Evolutionary conservation across 371 early-diverging fungal species (phyloP).

Genomic region (Rhizopus sp.): DNA sequence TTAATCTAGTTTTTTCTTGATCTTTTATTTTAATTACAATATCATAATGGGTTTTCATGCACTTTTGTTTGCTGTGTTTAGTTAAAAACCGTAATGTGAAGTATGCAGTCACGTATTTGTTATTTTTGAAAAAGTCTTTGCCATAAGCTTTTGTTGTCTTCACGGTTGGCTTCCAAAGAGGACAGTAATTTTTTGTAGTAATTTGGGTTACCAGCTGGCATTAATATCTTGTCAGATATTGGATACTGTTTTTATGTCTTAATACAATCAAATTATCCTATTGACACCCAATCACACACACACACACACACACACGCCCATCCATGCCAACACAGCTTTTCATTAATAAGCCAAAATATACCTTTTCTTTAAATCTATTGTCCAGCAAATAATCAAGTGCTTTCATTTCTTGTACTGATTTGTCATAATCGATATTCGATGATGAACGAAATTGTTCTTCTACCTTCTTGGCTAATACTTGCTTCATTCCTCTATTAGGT

Average conservation of each 20-base stretch:
- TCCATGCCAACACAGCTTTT: not conserved
- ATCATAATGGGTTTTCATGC: too few relatives aligned
- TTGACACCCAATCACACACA: not conserved
- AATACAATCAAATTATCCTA: not conserved
- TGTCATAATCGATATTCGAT: constrained; percentile 30
- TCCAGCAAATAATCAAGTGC: constrained; percentile 49
- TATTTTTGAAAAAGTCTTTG: constrained; percentile 4
- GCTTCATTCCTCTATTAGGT: constrained; percentile 62
- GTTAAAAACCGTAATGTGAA: too few relatives aligned
- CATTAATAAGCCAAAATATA: constrained; percentile 13
- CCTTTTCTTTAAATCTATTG: constrained; percentile 62
- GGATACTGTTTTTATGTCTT: constrained; percentile 45
- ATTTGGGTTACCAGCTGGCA: constrained; percentile 63
- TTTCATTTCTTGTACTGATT: constrained; percentile 48
- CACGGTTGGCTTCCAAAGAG: constrained; percentile 41
- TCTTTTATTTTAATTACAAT: too few relatives aligned
- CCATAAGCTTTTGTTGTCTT: not conserved
- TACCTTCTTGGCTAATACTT: constrained; percentile 53
- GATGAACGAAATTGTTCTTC: constrained; percentile 50
- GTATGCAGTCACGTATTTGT: not conserved
- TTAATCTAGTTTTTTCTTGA: too few relatives aligned
- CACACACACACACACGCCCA: not conserved
- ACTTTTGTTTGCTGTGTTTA: too few relatives aligned
- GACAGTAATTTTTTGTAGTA: constrained; percentile 59
- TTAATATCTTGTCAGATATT: constrained; percentile 56